Conservation (phyloP, 2,329 filamentous ascomycete species). For the Ambrosiella beaveri region DNA sequence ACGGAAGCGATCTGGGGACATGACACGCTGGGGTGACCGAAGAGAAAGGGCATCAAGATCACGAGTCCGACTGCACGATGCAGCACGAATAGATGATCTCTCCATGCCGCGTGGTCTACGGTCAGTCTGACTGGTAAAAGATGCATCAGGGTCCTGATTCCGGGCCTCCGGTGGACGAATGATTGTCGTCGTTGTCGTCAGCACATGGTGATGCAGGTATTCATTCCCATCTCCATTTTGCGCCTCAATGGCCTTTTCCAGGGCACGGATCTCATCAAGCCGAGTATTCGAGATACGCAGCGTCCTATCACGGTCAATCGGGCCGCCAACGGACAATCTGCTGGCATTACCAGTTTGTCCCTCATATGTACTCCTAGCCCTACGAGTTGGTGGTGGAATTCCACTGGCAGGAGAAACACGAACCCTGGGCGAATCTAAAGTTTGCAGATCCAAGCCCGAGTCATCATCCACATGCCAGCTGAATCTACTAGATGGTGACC, state of each 20-base stretch:
- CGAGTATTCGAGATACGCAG: slow-evolving; percentile 15
- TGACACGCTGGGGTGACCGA: slow-evolving; percentile 1
- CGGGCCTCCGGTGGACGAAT: slow-evolving; percentile 5
- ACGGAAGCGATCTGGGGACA: slow-evolving; percentile 6
- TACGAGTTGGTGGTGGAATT: background rate
- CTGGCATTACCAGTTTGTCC: background rate
- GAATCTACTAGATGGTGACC: slow-evolving; percentile 34
- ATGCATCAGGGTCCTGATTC: background rate
- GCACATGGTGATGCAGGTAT: slow-evolving; percentile 10
- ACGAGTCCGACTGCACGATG: slow-evolving; percentile 6
- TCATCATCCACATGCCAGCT: slow-evolving; percentile 40
- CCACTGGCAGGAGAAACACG: slow-evolving; percentile 16
- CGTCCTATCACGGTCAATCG: slow-evolving; percentile 4
- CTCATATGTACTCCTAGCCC: slow-evolving; percentile 8
- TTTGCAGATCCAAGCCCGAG: slow-evolving; percentile 36
- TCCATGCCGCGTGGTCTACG: slow-evolving; percentile 6
- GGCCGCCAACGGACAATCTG: background rate
- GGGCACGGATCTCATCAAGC: slow-evolving; percentile 22
- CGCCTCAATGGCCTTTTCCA: slow-evolving; percentile 20
- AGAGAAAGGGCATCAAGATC: slow-evolving; percentile 1
- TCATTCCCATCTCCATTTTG: slow-evolving; percentile 12
- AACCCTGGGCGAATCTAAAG: slow-evolving; percentile 39
- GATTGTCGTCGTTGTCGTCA: slow-evolving; percentile 12
- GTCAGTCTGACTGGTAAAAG: background rate
- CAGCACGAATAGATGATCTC: background rate